These are phyloP conservation scores for Eucalyptus urophylla DNA, from an alignment of 345 rosid genomes.

Conservation along the genomic window DNA sequence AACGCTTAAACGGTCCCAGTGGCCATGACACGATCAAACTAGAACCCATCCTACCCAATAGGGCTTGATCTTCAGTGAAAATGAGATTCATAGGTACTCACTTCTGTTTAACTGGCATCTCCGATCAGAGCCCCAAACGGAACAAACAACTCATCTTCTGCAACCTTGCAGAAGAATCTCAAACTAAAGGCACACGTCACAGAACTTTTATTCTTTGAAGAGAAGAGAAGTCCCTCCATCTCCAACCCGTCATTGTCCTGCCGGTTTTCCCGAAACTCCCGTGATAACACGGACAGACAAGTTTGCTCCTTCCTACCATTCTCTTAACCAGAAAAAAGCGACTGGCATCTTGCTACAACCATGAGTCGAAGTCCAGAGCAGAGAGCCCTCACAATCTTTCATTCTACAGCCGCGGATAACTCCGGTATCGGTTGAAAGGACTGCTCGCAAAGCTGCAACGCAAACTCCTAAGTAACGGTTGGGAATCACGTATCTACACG, in stretches of 20 bases:
- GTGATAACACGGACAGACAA: not conserved
- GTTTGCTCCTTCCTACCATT: not conserved
- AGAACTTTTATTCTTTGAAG: not conserved
- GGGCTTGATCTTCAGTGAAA: not conserved
- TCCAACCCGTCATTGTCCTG: not conserved
- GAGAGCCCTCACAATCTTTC: not conserved
- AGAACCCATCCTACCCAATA: not conserved
- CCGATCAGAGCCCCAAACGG: not conserved
- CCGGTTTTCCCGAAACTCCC: not conserved
- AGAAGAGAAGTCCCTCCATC: not conserved
- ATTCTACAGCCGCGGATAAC: not conserved
- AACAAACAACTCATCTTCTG: not conserved
- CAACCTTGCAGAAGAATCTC: not conserved
- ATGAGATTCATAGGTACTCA: not conserved
- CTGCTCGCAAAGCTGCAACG: not conserved
- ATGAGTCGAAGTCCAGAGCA: not conserved
- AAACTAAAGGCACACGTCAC: not conserved
- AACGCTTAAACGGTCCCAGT: not conserved
- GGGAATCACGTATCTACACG: not conserved
- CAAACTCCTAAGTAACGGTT: not conserved
- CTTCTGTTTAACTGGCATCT: not conserved
- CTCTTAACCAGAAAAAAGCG: not conserved
- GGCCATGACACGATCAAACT: not conserved
- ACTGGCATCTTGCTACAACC: not conserved
- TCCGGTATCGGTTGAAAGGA: not conserved